Base-by-base conservation (phyloP, 176 grass and related monocot species). In the Aegilops tauschii region DNA sequence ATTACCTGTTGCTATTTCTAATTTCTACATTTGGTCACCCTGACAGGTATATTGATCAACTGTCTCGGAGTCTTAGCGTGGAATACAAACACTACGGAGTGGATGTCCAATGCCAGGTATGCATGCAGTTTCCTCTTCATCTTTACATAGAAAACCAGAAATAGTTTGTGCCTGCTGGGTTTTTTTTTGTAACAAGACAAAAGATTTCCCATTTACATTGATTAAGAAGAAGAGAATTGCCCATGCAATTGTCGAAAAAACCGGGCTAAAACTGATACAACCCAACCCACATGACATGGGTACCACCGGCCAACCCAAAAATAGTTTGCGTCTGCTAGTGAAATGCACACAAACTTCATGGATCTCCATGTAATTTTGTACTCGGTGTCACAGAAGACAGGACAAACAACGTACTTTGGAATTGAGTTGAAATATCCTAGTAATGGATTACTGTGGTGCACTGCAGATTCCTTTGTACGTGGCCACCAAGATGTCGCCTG, bases 21-120 rank as follows among this genome's bases (percentile, higher is more conserved):
- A 67, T 27, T 17, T 77, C 77, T 0, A 54, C 80, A 71, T 78
- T 13, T 61, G 32, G 36, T 16, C 23, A 36, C 62, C 63, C 32
- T 78, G 30, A 74, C 18, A 97, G 95, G 86, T 97, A 93, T 61
- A 8, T 97, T 61, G 92, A 95, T 70, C 85, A 87, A 71, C 93
- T 97, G 35, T 97, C 95, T 56, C 92, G 87, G 81, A 82, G 95
- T 85, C 40, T 97, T 11, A 78, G 61, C 79, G 87, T 67, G 18
- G 93, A 97, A 87, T 97, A 97, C 88, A 91, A 88, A 58, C 69
- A 83, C 18, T 82, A 73, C 30, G 95, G 93, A 65, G 82, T 95
- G 27, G 91, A 97, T 72, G 84, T 97, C 39, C 95, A 97, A 69
- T 97, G 95, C 47, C 93, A 97, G 92, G 95, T 95, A 54, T 54